Percentiles rank a stretch among this genome's conserved stretches.
phyloP scores from a whole-genome alignment of 768 basidiomycete species.

The Boletellus ananas region DNA sequence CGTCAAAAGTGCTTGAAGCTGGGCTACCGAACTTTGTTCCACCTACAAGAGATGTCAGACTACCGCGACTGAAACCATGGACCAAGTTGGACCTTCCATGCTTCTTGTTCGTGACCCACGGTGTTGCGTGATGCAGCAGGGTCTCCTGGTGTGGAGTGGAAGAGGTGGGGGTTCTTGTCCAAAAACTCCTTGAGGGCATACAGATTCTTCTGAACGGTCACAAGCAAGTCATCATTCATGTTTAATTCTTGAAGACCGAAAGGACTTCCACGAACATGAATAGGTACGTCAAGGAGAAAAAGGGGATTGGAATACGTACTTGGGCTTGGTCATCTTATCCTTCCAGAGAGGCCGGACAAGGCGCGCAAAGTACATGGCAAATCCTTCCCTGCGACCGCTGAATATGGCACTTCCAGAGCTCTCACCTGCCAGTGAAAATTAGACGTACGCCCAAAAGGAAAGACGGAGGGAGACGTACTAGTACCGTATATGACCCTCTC shows the following conservation, averaged over 20 bases:
- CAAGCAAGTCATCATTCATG: conserved; percentile 57
- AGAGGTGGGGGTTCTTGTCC: conserved; percentile 79
- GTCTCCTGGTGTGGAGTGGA: conserved; percentile 77
- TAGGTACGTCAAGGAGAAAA: not conserved
- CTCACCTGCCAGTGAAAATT: conserved; percentile 42
- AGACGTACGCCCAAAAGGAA: not conserved
- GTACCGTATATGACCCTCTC: conserved; percentile 76
- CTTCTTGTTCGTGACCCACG: conserved; percentile 71
- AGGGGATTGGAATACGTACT: conserved; percentile 39
- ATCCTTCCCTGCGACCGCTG: conserved; percentile 85
- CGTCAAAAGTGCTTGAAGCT: conserved; percentile 67
- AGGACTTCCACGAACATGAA: conserved; percentile 30
- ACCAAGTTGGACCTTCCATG: conserved; percentile 65
- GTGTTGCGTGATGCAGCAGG: conserved; percentile 51
- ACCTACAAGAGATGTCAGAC: conserved; percentile 43
- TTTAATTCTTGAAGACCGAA: conserved; percentile 53
- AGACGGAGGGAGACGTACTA: conserved; percentile 37
- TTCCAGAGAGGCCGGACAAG: conserved; percentile 88
- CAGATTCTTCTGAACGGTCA: conserved; percentile 76
- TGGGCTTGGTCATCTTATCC: conserved; percentile 61
- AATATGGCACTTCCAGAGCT: conserved; percentile 72
- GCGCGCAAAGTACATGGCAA: conserved; percentile 83
- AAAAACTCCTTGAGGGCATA: conserved; percentile 72
- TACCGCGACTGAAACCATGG: not conserved
- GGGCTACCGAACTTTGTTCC: conserved; percentile 79